Base-by-base conservation (phyloP, 2,329 filamentous ascomycete species). In the Sporothrix schenckii region DNA sequence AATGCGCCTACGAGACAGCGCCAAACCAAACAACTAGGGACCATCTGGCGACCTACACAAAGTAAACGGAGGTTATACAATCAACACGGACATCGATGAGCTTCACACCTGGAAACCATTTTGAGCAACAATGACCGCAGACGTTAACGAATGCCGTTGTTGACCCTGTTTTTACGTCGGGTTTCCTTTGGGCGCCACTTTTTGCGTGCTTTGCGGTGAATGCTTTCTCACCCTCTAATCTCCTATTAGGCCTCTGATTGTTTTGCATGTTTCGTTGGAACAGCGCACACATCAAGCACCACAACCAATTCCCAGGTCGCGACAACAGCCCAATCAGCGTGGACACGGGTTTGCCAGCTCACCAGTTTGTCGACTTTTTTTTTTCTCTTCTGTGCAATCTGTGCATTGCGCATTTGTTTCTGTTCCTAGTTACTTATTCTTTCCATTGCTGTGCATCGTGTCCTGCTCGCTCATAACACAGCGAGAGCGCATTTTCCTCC, bases 291-390 rank as follows among this genome's bases (percentile, higher is more conserved):
- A 41, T 19, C 39, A 39, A 60, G 58, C 58, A 47, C 39, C 41
- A 13, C 39, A 41, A 13, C 39, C 16, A 58, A 49, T 47, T 60
- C 41, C 13, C 39, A 71, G 52, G 50, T 71, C 66, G 70, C 67
- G 70, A 71, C 66, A 53, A 52, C 58, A 66, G 70, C 67, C 67
- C 70, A 71, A 71, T 69, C 70, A 71, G 19, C 65, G 41, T n/a
- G 16, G 53, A 53, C 19, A 44, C 24, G 49, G 24, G 39, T 68
- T 53, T 16, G 53, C 63, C 69, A 52, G 52, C 41, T 68, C 49
- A 39, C 44, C 50, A 34, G 24, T 65, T 65, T 68, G 54, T 44
- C 63, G 21, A 56, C 41, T 39, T 21, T 24, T 56, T 54, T 34
- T 47, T 52, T 56, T 41, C 44, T 50, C 9, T 67, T 56, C 13